Base-by-base conservation (phyloP, 2,329 filamentous ascomycete genomes). In the Lachnellula hyalina region DNA sequence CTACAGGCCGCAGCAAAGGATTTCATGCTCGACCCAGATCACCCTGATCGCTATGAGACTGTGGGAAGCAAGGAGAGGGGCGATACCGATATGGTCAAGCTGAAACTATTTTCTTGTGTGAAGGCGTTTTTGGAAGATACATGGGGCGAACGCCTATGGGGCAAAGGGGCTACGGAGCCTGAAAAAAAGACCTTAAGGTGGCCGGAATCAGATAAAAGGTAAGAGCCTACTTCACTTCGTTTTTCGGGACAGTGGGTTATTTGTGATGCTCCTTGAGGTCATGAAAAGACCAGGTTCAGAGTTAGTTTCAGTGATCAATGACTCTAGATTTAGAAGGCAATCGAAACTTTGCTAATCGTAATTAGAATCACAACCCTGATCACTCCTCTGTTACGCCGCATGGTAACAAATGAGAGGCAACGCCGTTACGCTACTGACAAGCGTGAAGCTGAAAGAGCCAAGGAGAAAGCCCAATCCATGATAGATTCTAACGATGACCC, bases 381-480 rank as follows among this genome's bases (percentile, higher is more conserved):
- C 19, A 67, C 61, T 23, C 67, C 66, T 35, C 53, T 70, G 8
- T 51, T 70, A 45, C 64, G 67, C 14, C 66, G 68, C 8, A 65
- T 67, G 61, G 66, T 70, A 8, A 69, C 65, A n/a, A 70, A 70
- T 48, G 67, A 69, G 53, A 61, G 64, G 40, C 67, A 69, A 59
- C 60, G 67, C 32, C 51, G 56, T 23, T 69, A 69, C 56, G 66
- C 64, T n/a, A 12, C 14, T 25, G 47, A 54, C 55, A 55, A 41
- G 55, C 54, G 17, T 32, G 8, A 11, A 52, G 49, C 36, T 1
- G 12, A 21, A 47, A 54, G 53, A 40, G 57, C 19, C 36, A 46
- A 41, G 28, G 35, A 11, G 46, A 50, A 38, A 40, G 14, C 8
- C 8, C 9, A 3, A 9, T 11, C 28, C 28, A 32, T 8, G 28